Base-by-base conservation (phyloP, 129 eudicot species). In the Artemisia annua region DNA sequence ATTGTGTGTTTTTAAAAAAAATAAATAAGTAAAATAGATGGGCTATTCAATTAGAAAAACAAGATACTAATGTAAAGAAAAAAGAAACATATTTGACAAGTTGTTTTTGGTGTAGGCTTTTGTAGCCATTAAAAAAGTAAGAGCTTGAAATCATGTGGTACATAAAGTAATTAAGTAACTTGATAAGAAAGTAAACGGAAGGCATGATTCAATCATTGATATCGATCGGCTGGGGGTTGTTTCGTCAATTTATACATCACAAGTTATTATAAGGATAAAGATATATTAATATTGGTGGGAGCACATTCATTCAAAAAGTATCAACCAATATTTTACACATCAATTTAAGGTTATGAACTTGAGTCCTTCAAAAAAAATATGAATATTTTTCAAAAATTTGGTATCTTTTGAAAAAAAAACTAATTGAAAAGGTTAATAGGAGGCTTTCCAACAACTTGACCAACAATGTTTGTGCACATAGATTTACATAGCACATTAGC, bases 161-260 rank as follows among this genome's bases (percentile, higher is more conserved):
- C 53, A 76, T 76, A 76, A 76, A 76, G 75, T 69, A 76, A 76
- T 57, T 13, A 39, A 57, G 75, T 76, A 76, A 76, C 80, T 76
- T 68, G 80, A 76, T 76, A 68, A 69, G 70, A 76, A 76, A 68
- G 80, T 76, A 76, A 76, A 76, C 80, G 75, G 75, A 17, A 62
- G 75, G 70, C 75, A 74, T 51, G 64, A 74, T 51, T 61, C 80
- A 76, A 68, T 76, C 80, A 76, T 58, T 76, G 53, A 59, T 59
- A 68, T 19, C 75, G 75, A 53, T 52, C 43, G 80, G 43, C 43
- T 35, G 43, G 8, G 75, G 75, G 69, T 61, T 58, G 9, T 76
- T 30, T 68, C 44, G 54, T 76, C 75, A 16, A 14, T 75, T 75
- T 3, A 39, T 5, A 69, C 54, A 59, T 3, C 4, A 58, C 48